Evolutionary conservation across 148 eudicot species (phyloP).

Genomic region (Amaranthus palmeri): DNA sequence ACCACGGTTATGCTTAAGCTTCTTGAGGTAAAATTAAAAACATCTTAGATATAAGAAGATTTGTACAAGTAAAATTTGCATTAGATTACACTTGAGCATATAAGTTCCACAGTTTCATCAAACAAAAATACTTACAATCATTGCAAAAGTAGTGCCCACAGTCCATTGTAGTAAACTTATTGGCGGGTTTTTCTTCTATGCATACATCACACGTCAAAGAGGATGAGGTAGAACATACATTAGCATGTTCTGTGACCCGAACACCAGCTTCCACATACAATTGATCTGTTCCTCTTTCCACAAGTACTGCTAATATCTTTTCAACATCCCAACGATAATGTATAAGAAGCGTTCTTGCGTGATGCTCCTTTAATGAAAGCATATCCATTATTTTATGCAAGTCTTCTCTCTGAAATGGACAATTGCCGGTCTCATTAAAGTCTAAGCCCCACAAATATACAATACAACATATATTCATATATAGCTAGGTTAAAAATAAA

Average conservation of each 20-base stretch:
- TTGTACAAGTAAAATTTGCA: background rate
- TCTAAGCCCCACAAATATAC: background rate
- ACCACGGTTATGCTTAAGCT: no score
- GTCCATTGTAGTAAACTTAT: constrained; percentile 52
- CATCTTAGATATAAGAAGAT: background rate
- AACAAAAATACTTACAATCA: constrained; percentile 39
- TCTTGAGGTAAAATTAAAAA: no score
- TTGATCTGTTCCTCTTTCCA: constrained; percentile 49
- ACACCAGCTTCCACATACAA: constrained; percentile 58
- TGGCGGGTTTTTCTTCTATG: constrained; percentile 43
- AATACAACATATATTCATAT: background rate
- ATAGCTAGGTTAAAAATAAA: background rate
- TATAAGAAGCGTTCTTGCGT: constrained; percentile 71
- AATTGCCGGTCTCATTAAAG: background rate
- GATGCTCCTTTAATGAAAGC: constrained; percentile 66
- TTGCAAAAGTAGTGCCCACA: constrained; percentile 76
- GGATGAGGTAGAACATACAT: constrained; percentile 30
- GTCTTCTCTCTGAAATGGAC: constrained; percentile 51
- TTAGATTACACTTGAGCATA: no score
- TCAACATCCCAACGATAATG: constrained; percentile 81
- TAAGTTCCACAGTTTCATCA: background rate
- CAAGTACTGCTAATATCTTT: constrained; percentile 42
- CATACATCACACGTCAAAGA: constrained; percentile 45
- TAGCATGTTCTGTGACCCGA: constrained; percentile 23
- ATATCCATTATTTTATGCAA: constrained; percentile 64